A percentile compares a stretch with the other conserved stretches of the same genome.
Conservation (phyloP, 345 rosid genomes). For the Limnanthes douglasii region DNA sequence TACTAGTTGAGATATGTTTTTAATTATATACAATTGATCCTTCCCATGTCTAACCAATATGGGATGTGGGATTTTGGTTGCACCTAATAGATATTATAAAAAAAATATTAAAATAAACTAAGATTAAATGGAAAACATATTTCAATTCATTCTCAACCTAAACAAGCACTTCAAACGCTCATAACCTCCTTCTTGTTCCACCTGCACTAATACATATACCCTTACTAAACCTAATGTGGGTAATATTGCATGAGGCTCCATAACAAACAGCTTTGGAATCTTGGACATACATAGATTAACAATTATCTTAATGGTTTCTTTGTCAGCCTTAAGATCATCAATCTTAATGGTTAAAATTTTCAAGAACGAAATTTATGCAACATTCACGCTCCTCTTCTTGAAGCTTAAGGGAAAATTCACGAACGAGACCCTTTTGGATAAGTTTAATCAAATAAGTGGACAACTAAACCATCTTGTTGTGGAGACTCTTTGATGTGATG, state of each 20-base stretch:
- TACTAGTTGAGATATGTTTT: too few species aligned
- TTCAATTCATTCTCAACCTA: too few species aligned
- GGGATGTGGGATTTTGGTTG: too few species aligned
- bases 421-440: conserved; percentile 57
- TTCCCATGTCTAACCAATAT: too few species aligned
- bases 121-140: too few species aligned
- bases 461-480: conserved; percentile 65
- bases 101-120: too few species aligned
- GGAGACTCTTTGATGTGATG: conserved; percentile 53
- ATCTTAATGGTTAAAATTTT: conserved; percentile 50
- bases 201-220: conserved; percentile 18
- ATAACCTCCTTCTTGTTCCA: conserved; percentile 22
- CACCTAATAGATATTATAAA: too few species aligned
- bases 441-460: conserved; percentile 60
- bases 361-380: conserved; percentile 61
- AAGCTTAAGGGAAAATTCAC: conserved; percentile 55
- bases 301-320: conserved; percentile 55
- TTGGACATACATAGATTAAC: conserved; percentile 42
- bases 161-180: too few species aligned
- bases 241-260: conserved; percentile 18
- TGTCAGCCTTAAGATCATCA: conserved; percentile 41
- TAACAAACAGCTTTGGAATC: conserved; percentile 22
- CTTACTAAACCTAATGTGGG: conserved; percentile 7
- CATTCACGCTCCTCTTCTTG: conserved; percentile 76
- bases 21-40: too few species aligned